Evolutionary conservation across 1,284 basidiomycete species (phyloP).

Genomic region (Trichosporon asahii): DNA sequence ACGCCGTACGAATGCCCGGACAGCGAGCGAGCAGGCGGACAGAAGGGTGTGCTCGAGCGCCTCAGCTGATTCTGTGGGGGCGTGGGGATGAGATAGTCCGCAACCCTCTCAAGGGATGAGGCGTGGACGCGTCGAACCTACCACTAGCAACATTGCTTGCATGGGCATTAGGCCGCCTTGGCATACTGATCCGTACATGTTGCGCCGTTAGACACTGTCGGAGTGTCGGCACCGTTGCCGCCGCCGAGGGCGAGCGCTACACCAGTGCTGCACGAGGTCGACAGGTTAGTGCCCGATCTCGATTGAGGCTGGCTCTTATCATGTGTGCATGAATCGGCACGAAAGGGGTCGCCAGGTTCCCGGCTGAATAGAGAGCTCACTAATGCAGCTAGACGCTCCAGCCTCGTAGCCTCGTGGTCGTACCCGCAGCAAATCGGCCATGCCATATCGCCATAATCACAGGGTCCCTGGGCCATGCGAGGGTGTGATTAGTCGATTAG

Average conservation of each 20-base stretch:
- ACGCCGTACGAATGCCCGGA: background rate
- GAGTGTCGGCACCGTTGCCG: background rate
- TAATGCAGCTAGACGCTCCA: background rate
- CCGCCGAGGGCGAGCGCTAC: background rate
- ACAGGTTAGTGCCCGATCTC: background rate
- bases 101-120: background rate
- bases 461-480: background rate
- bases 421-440: background rate
- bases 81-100: background rate
- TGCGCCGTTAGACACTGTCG: background rate
- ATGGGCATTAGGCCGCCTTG: background rate
- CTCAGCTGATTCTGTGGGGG: background rate
- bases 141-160: background rate
- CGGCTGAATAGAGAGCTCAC: background rate
- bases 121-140: background rate
- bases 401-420: background rate
- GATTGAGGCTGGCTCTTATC: background rate
- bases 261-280: background rate
- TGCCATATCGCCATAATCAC: background rate
- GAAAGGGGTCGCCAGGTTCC: background rate
- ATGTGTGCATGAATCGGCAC: background rate
- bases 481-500: too few species aligned
- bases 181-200: too few species aligned
- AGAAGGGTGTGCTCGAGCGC: background rate
- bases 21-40: background rate